Conservation (phyloP, 2,329 filamentous ascomycete genomes). For the Stromatinia cepivora region DNA sequence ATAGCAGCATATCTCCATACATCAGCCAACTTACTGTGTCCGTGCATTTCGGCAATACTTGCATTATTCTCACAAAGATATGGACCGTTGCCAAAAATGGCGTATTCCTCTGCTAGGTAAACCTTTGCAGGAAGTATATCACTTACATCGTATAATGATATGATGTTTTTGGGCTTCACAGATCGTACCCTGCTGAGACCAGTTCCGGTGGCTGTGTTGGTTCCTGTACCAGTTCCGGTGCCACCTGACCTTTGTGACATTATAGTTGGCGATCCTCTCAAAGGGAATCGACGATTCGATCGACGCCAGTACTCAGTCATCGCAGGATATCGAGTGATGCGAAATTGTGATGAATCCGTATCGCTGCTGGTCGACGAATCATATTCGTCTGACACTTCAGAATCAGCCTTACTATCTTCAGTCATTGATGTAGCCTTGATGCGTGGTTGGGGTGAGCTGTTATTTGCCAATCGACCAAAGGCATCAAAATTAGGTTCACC, state of each 20-base stretch:
- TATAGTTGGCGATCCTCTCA: conserved; percentile 38
- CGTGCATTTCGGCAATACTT: conserved; percentile 68
- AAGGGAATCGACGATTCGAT: conserved; percentile 32
- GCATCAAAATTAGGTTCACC: conserved; percentile 60
- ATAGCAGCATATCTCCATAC: conserved; percentile 82
- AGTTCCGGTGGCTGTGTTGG: conserved; percentile 53
- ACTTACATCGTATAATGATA: conserved; percentile 72
- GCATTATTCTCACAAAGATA: conserved; percentile 85
- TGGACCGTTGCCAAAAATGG: conserved; percentile 79
- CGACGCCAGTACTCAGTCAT: conserved; percentile 38
- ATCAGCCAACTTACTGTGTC: conserved; percentile 69
- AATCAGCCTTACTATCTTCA: conserved; percentile 44
- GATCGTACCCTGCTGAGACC: conserved; percentile 36
- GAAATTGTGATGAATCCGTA: conserved; percentile 41
- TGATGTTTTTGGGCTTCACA: conserved; percentile 60
- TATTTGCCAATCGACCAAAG: conserved; percentile 58
- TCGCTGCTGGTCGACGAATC: conserved; percentile 39
- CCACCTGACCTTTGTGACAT: conserved; percentile 40
- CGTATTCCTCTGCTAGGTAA: conserved; percentile 75
- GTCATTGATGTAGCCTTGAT: conserved; percentile 40
- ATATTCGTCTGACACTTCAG: conserved; percentile 41
- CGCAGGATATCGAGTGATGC: conserved; percentile 34
- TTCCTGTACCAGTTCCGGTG: conserved; percentile 43
- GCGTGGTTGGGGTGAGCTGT: conserved; percentile 49
- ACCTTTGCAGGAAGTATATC: conserved; percentile 75